Percentiles rank a stretch among this genome's conserved stretches.
Conservation (phyloP, 1,284 basidiomycete genomes). For the Ustilago xerochloae region DNA sequence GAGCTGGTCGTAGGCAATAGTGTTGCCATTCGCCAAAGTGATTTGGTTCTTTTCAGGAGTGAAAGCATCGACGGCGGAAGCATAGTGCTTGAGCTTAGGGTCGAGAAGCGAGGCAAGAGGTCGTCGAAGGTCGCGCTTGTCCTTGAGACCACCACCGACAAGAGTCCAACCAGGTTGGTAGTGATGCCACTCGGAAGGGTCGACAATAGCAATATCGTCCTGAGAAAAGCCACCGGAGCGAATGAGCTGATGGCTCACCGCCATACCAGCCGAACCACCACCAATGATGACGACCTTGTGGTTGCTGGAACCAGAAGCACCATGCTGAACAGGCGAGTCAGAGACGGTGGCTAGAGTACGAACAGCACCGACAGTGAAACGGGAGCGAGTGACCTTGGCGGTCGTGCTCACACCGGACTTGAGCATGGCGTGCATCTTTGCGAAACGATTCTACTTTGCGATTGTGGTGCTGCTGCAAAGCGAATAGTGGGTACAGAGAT, state of each 20-base stretch:
- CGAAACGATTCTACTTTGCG: not conserved
- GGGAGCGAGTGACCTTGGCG: conserved; percentile 23
- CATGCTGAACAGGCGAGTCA: conserved; percentile 33
- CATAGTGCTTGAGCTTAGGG: conserved; percentile 78
- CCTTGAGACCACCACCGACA: conserved; percentile 83
- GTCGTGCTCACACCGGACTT: conserved; percentile 16
- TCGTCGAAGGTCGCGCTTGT: conserved; percentile 77
- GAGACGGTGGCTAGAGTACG: conserved; percentile 40
- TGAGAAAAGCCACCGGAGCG: conserved; percentile 57
- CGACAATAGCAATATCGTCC: conserved; percentile 60
- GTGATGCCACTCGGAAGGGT: conserved; percentile 60
- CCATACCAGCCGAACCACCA: conserved; percentile 68
- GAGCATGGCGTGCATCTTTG: conserved; percentile 46
- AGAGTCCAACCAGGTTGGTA: conserved; percentile 78
- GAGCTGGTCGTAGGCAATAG: conserved; percentile 84
- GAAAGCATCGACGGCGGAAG: conserved; percentile 80
- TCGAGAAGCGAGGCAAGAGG: conserved; percentile 71
- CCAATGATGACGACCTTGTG: conserved; percentile 69
- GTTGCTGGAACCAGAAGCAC: conserved; percentile 40
- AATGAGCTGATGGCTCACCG: conserved; percentile 73
- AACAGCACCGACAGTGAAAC: conserved; percentile 11
- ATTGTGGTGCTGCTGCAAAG: too few species aligned
- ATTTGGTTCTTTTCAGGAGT: conserved; percentile 79
- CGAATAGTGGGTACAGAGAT: not conserved
- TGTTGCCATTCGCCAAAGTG: conserved; percentile 76